phyloP scores from a whole-genome alignment of 116 monocot species.

The Iris pallida region DNA sequence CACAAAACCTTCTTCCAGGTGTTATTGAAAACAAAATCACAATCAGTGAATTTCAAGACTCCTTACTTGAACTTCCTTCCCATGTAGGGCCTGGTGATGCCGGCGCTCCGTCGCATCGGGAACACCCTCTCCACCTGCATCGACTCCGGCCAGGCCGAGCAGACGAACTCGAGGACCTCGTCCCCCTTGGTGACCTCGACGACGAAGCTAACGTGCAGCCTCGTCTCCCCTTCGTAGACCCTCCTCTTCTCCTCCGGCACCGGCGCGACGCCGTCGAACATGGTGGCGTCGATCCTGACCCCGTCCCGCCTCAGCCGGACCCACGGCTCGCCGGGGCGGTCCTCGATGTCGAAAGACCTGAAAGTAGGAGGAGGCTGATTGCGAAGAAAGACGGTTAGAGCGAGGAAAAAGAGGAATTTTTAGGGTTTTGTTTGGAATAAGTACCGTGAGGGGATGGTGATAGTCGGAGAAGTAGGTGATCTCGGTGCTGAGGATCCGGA shows the following conservation, averaged over 20 bases:
- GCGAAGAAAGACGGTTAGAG: neutral
- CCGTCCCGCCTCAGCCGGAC: slow-evolving; percentile 56
- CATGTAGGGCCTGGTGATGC: slow-evolving; percentile 41
- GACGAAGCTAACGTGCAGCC: slow-evolving; percentile 58
- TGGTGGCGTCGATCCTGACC: slow-evolving; percentile 70
- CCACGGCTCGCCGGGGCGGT: slow-evolving; percentile 66
- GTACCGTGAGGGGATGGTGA: slow-evolving; percentile 40
- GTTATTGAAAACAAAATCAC: neutral
- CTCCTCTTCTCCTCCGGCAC: slow-evolving; percentile 7
- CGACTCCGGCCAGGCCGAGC: slow-evolving; percentile 89
- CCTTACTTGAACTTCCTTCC: slow-evolving; percentile 76
- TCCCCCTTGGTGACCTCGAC: slow-evolving; percentile 64
- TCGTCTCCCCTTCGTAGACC: slow-evolving; percentile 19
- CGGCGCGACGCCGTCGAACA: slow-evolving; percentile 64
- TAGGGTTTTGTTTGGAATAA: neutral
- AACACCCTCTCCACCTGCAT: slow-evolving; percentile 72
- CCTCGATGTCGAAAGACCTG: slow-evolving; percentile 51
- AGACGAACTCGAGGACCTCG: slow-evolving; percentile 53
- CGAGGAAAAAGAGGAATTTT: neutral
- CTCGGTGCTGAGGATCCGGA: slow-evolving; percentile 82
- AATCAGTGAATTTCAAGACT: neutral
- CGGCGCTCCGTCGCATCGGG: slow-evolving; percentile 14
- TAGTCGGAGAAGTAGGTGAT: slow-evolving; percentile 47
- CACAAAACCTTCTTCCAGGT: neutral
- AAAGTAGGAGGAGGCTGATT: slow-evolving; percentile 20